Conservation (phyloP, 1,284 basidiomycete genomes). For the Sanguinoderma infundibulare region DNA sequence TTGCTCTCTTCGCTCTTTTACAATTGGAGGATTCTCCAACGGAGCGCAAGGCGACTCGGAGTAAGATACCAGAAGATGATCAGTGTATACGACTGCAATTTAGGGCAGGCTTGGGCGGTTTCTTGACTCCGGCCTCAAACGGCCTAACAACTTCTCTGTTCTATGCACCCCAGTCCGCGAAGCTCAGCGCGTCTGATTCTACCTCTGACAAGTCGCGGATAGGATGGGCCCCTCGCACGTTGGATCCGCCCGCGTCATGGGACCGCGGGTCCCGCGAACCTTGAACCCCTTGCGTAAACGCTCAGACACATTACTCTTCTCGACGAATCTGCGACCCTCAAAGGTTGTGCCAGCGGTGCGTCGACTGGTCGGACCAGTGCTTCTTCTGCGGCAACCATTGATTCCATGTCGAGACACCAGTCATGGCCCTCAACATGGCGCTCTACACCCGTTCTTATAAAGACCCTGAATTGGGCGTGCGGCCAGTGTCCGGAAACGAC, state of each 20-base stretch:
- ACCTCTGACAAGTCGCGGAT: background rate
- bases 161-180: background rate
- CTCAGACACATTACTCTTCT: background rate
- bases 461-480: background rate
- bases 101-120: too few species aligned
- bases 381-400: background rate
- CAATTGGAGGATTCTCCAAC: too few species aligned
- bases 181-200: background rate
- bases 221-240: background rate
- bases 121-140: too few species aligned
- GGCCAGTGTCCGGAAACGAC: background rate
- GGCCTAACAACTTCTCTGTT: too few species aligned
- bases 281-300: background rate
- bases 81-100: too few species aligned
- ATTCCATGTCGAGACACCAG: background rate
- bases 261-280: background rate
- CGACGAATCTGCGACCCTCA: background rate
- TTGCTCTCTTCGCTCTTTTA: too few species aligned
- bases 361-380: background rate
- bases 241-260: background rate
- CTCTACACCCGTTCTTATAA: slow-evolving; percentile 13
- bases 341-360: too few species aligned
- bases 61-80: too few species aligned
- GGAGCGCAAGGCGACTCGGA: too few species aligned
- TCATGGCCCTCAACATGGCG: slow-evolving; percentile 5